phyloP scores from a whole-genome alignment of 2,329 filamentous ascomycete species.

The Colletotrichum eleusines region DNA sequence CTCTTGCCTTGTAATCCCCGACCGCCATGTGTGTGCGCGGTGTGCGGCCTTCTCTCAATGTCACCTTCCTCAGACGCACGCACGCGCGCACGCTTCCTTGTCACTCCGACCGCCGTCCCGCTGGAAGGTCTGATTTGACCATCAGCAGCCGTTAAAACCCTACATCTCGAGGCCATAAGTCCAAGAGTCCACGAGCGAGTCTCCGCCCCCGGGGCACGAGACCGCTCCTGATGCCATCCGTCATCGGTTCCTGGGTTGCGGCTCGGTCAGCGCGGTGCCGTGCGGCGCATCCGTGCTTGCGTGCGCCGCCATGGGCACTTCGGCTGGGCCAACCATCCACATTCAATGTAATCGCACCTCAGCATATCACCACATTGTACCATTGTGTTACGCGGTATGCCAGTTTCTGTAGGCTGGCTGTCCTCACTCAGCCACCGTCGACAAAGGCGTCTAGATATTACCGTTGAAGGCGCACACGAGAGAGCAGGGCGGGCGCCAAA shows the following conservation, averaged over 20 bases:
- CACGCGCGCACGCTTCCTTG: slow-evolving; percentile 7
- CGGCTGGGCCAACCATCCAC: no score
- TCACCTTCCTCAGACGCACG: slow-evolving; percentile 4
- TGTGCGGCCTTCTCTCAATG: neutral
- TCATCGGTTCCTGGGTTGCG: slow-evolving; percentile 1
- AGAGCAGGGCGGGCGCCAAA: neutral
- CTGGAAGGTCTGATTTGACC: slow-evolving; percentile 16
- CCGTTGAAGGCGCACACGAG: slow-evolving; percentile 1
- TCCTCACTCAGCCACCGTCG: no score
- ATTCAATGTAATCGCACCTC: no score
- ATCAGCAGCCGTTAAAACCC: neutral
- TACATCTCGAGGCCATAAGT: neutral
- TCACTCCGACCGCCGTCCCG: slow-evolving; percentile 8
- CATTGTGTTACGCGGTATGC: no score
- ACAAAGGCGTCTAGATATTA: no score
- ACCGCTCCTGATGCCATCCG: neutral
- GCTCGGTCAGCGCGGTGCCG: neutral
- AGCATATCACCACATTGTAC: no score
- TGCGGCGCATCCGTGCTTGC: no score
- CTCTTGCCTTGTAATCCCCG: slow-evolving; percentile 21
- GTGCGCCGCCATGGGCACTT: neutral
- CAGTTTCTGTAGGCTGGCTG: no score
- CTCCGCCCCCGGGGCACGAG: slow-evolving; percentile 31
- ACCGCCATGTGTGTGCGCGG: neutral
- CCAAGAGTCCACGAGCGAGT: no score